phyloP scores from a whole-genome alignment of 495 filamentous ascomycete genomes.

The Xylaria cubensis region DNA sequence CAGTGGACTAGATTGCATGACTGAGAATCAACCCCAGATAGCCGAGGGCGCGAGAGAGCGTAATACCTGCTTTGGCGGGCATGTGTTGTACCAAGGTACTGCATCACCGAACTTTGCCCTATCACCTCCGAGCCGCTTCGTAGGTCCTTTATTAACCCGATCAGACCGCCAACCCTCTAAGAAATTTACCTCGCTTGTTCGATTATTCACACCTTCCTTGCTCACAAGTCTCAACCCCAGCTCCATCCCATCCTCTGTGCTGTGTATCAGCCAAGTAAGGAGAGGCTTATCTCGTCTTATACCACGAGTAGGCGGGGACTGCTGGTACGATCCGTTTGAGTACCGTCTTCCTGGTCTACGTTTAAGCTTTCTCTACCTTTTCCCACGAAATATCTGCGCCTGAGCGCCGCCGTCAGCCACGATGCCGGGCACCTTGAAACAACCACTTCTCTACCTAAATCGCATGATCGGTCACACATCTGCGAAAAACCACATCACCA shows the following conservation, averaged over 20 bases:
- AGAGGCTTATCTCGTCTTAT: neutral
- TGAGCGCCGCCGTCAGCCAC: conserved; percentile 10
- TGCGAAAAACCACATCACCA: conserved; percentile 55
- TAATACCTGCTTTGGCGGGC: conserved; percentile 2
- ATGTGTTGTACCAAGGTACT: no score
- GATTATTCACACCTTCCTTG: neutral
- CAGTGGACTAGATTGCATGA: neutral
- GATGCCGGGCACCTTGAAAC: conserved; percentile 51
- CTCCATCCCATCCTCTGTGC: neutral
- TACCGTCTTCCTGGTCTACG: neutral
- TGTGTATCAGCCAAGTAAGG: neutral
- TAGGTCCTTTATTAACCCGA: conserved; percentile 18
- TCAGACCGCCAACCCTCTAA: neutral
- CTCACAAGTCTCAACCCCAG: neutral
- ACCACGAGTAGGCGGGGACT: neutral
- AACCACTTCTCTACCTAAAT: conserved; percentile 52
- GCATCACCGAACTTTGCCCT: conserved; percentile 18
- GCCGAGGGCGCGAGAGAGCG: neutral
- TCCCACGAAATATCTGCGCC: neutral
- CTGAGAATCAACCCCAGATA: neutral
- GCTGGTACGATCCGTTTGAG: neutral
- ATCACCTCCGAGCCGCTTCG: neutral
- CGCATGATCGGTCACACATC: conserved; percentile 50
- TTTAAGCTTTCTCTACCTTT: neutral
- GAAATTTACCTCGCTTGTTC: neutral